Conservation (phyloP, 1,139 yeast genomes). For the Schwanniomyces etchellsii region DNA sequence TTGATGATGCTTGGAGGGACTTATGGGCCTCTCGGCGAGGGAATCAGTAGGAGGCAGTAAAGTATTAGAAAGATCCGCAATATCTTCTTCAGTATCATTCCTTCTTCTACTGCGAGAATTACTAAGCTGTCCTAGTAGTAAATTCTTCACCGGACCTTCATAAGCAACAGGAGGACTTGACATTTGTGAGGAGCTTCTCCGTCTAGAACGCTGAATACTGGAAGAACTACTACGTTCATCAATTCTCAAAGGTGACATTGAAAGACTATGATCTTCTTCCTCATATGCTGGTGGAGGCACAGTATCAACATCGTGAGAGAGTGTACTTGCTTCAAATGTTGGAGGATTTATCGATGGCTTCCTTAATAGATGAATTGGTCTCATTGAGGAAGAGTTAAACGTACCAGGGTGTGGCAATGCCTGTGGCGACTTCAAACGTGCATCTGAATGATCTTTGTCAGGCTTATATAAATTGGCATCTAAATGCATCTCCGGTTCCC, state of each 20-base stretch:
- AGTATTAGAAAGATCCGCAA: neutral
- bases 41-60: neutral
- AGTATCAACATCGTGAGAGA: conserved; percentile 22
- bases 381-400: conserved; percentile 23
- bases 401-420: conserved; percentile 46
- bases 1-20: neutral
- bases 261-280: conserved; percentile 17
- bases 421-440: conserved; percentile 49
- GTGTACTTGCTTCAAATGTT: conserved; percentile 28
- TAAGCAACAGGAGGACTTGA: conserved; percentile 3
- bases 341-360: conserved; percentile 40
- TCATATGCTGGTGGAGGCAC: conserved; percentile 40
- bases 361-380: conserved; percentile 32
- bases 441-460: conserved; percentile 21
- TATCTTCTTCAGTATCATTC: neutral
- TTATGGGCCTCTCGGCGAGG: neutral
- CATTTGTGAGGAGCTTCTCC: conserved; percentile 1
- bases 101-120: conserved; percentile 6
- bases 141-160: conserved; percentile 17
- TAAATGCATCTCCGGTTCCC: conserved; percentile 41
- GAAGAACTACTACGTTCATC: conserved; percentile 8
- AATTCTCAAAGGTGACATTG: conserved; percentile 33
- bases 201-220: conserved; percentile 2
- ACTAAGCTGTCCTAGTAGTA: conserved; percentile 10
- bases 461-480: conserved; percentile 64